These are phyloP conservation scores for Cutaneotrichosporon cavernicola DNA, from an alignment of 1,284 basidiomycete genomes.

Conservation along the genomic window DNA sequence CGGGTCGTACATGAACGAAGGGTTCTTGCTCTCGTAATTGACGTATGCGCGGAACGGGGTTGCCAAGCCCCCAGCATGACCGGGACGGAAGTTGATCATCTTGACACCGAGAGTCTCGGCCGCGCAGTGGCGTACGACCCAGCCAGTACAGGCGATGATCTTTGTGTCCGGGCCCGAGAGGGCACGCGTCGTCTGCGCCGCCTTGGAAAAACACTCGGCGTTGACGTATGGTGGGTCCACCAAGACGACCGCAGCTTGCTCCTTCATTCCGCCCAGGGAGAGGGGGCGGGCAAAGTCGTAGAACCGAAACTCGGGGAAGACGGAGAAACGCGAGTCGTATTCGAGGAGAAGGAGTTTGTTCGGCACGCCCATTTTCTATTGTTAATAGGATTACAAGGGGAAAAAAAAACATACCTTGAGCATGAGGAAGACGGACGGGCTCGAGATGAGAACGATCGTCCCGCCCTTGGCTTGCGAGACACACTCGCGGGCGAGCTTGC, in stretches of 20 bases:
- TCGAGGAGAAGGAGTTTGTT: constrained; percentile 23
- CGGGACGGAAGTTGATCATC: constrained; percentile 16
- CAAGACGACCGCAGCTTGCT: constrained; percentile 13
- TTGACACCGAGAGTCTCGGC: constrained; percentile 5
- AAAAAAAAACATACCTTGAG: constrained; percentile 17
- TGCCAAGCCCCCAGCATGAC: constrained; percentile 19
- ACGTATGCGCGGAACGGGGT: constrained; percentile 21
- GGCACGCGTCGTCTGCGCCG: constrained; percentile 11
- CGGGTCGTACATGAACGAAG: constrained; percentile 3
- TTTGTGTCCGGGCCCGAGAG: constrained; percentile 8
- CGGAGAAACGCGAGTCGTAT: constrained; percentile 20
- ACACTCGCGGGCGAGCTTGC: constrained; percentile 12
- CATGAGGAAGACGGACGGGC: constrained; percentile 13
- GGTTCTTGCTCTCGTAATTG: constrained; percentile 13
- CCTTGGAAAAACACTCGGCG: constrained; percentile 11
- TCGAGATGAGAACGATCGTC: constrained; percentile 14
- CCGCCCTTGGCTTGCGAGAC: constrained; percentile 14
- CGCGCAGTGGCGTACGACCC: constrained; percentile 15
- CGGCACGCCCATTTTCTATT: constrained; percentile 18
- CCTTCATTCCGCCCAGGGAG: background rate
- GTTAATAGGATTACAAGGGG: background rate
- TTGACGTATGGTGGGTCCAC: constrained; percentile 23
- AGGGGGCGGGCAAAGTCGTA: constrained; percentile 21
- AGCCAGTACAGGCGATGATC: constrained; percentile 18
- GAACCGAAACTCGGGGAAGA: constrained; percentile 19